Percentiles rank a stretch among this genome's conserved stretches.
Conservation (phyloP, 805 yeast species). For the Candida maesae region DNA sequence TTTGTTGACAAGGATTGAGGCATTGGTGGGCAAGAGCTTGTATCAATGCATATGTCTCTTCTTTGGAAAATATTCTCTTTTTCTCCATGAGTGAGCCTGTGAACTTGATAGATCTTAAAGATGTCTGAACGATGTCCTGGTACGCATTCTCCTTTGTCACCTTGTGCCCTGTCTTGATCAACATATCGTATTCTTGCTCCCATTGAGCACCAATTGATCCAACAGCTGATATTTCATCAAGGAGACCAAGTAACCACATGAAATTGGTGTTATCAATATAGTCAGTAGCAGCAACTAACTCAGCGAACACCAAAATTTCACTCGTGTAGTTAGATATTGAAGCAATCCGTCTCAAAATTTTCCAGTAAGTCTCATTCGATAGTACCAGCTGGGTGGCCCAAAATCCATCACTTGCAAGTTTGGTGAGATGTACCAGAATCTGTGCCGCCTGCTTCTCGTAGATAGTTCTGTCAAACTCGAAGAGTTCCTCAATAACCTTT, state of each 20-base stretch:
- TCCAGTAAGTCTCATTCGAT: constrained; percentile 54
- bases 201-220: constrained; percentile 77
- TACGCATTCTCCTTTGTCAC: constrained; percentile 44
- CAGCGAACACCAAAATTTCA: constrained; percentile 45
- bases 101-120: constrained; percentile 57
- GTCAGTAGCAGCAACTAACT: constrained; percentile 32
- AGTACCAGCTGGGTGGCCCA: constrained; percentile 33
- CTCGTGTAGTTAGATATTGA: constrained; percentile 40
- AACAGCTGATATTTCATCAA: constrained; percentile 77
- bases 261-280: constrained; percentile 48
- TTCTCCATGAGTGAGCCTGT: constrained; percentile 49
- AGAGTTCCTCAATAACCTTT: constrained; percentile 11
- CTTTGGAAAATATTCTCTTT: constrained; percentile 30
- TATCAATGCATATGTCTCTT: constrained; percentile 50
- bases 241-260: constrained; percentile 61
- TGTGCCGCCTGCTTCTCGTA: constrained; percentile 20
- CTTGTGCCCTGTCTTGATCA: constrained; percentile 40
- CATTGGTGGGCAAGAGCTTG: constrained; percentile 89
- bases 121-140: constrained; percentile 51
- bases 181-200: constrained; percentile 58
- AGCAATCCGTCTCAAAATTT: constrained; percentile 44
- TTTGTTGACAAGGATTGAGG: constrained; percentile 79
- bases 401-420: constrained; percentile 3
- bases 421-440: constrained; percentile 16
- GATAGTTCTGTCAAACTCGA: constrained; percentile 12